Conservation (phyloP, 2,329 filamentous ascomycete genomes). For the Pestalotiopsis sp. region DNA sequence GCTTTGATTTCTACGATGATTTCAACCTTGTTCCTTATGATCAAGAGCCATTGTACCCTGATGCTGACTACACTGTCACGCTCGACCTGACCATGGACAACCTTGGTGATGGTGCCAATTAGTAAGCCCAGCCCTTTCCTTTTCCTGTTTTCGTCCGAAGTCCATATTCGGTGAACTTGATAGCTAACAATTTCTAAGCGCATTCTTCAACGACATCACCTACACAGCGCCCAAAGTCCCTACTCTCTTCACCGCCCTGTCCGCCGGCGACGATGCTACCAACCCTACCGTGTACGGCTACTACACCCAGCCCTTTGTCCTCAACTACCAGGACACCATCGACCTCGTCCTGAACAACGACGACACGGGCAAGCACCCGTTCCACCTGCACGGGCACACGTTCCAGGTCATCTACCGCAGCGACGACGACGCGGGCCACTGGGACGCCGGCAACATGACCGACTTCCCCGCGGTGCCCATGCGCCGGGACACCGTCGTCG, state of each 20-base stretch:
- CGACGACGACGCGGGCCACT: conserved; percentile 58
- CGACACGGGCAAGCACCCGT: conserved; percentile 72
- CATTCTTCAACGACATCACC: conserved; percentile 77
- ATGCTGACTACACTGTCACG: conserved; percentile 65
- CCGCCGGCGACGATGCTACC: conserved; percentile 58
- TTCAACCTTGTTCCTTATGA: conserved; percentile 72
- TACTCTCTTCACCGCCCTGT: conserved; percentile 75
- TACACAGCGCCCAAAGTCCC: conserved; percentile 78
- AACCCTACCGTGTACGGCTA: conserved; percentile 67
- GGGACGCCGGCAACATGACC: conserved; percentile 47
- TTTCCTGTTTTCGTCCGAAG: conserved; percentile 57
- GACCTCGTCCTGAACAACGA: conserved; percentile 79
- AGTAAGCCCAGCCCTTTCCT: conserved; percentile 48
- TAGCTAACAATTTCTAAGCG: conserved; percentile 28
- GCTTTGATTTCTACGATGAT: conserved; percentile 74
- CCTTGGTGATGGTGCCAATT: conserved; percentile 67
- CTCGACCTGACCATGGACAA: conserved; percentile 70
- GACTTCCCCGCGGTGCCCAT: conserved; percentile 60
- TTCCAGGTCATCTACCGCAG: conserved; percentile 71
- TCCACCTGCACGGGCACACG: conserved; percentile 77
- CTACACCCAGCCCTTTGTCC: conserved; percentile 67
- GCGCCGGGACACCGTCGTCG: conserved; percentile 68
- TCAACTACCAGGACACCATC: conserved; percentile 69
- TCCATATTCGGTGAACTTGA: conserved; percentile 27
- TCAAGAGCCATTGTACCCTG: conserved; percentile 58